Conservation (phyloP, 352 stramenopile genomes). For the Phytophthora boehmeriae region DNA sequence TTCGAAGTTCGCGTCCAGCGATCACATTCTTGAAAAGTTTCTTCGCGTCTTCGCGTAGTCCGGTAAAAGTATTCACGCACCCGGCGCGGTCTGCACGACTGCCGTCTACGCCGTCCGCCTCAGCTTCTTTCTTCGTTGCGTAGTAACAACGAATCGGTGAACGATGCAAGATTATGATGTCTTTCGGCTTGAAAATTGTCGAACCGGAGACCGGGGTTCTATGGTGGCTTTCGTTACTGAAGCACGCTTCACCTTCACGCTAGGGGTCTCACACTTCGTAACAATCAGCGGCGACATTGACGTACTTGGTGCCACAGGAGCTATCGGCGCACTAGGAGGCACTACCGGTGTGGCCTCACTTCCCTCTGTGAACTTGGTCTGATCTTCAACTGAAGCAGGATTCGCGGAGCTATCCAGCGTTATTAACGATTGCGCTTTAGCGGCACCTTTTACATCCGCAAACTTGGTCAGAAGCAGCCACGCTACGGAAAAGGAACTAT, state of each 20-base stretch:
- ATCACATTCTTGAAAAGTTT: slow-evolving; percentile 69
- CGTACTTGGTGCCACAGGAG: slow-evolving; percentile 14
- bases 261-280: slow-evolving; percentile 19
- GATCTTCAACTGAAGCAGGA: neutral
- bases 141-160: slow-evolving; percentile 85
- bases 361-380: slow-evolving; percentile 14
- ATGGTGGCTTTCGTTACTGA: slow-evolving; percentile 10
- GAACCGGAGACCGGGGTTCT: slow-evolving; percentile 12
- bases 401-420: slow-evolving; percentile 17
- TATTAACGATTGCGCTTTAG: slow-evolving; percentile 3
- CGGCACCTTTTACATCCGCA: slow-evolving; percentile 20
- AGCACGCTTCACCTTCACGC: slow-evolving; percentile 26
- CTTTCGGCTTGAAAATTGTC: slow-evolving; percentile 60
- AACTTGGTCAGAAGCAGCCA: slow-evolving; percentile 83
- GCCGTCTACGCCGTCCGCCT: slow-evolving; percentile 64
- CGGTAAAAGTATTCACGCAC: slow-evolving; percentile 87
- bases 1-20: slow-evolving; percentile 57
- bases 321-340: slow-evolving; percentile 14
- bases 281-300: slow-evolving; percentile 17
- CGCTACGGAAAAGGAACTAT: slow-evolving; percentile 86
- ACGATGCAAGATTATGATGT: slow-evolving; percentile 85
- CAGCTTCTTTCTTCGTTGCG: slow-evolving; percentile 73
- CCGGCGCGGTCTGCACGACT: slow-evolving; percentile 65
- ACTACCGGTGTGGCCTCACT: slow-evolving; percentile 11
- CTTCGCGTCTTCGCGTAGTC: slow-evolving; percentile 85